Percentiles rank a stretch among this genome's conserved stretches.
phyloP scores from a whole-genome alignment of 345 rosid genomes.

The Trapa bicornis region DNA sequence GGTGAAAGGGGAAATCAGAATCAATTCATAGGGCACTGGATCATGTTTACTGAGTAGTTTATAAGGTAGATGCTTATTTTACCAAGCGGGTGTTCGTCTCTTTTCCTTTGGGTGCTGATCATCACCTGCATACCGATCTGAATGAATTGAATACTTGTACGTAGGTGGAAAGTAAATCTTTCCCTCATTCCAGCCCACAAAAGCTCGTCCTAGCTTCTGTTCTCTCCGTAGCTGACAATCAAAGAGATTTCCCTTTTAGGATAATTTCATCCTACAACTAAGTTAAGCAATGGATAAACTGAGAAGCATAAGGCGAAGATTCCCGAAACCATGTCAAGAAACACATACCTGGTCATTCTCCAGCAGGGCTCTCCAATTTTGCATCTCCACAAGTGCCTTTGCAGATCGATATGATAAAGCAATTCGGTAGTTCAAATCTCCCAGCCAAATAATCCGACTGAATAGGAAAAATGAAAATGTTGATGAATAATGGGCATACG shows the following conservation, averaged over 20 bases:
- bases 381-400: constrained; percentile 97
- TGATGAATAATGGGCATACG: background rate
- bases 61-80: background rate
- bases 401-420: constrained; percentile 91
- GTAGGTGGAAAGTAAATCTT: constrained; percentile 97
- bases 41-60: no score
- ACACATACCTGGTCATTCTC: constrained; percentile 82
- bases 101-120: constrained; percentile 90
- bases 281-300: no score
- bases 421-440: constrained; percentile 93
- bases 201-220: constrained; percentile 75
- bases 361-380: constrained; percentile 92
- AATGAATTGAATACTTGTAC: constrained; percentile 86
- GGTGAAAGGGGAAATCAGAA: background rate
- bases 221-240: constrained; percentile 68
- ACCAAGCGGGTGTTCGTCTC: constrained; percentile 99
- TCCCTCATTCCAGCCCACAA: constrained; percentile 91
- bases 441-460: constrained; percentile 96
- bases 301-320: background rate
- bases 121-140: constrained; percentile 92
- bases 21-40: background rate
- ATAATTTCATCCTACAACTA: background rate
- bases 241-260: constrained; percentile 12
- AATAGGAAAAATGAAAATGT: constrained; percentile 6
- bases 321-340: constrained; percentile 3